Evolutionary conservation across 1,139 yeast species (phyloP).

Genomic region (Geotrichum australiense): DNA sequence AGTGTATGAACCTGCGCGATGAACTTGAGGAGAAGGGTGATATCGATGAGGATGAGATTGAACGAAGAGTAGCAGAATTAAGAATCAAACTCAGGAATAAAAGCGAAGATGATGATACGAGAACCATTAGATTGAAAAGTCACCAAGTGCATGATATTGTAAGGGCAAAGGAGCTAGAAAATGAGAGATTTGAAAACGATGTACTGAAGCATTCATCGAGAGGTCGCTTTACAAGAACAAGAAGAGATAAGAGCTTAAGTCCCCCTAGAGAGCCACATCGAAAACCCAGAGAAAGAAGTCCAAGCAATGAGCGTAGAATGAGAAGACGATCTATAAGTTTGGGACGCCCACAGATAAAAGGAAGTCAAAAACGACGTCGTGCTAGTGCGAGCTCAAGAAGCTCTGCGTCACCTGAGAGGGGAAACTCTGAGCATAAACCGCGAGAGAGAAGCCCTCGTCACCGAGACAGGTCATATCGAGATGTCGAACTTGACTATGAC

Average conservation of each 20-base stretch:
- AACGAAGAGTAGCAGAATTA: slow-evolving; percentile 29
- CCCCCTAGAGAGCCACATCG: slow-evolving; percentile 10
- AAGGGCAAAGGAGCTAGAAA: slow-evolving; percentile 20
- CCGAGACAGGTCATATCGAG: slow-evolving; percentile 9
- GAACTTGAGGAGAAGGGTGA: slow-evolving; percentile 16
- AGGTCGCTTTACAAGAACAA: slow-evolving; percentile 1
- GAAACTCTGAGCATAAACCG: not conserved
- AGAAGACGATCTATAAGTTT: slow-evolving; percentile 1
- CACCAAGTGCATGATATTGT: slow-evolving; percentile 23
- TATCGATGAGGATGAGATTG: slow-evolving; percentile 23
- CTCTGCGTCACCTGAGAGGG: slow-evolving; percentile 8
- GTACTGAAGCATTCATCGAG: slow-evolving; percentile 9
- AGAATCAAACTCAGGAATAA: slow-evolving; percentile 23
- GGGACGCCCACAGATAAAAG: not conserved
- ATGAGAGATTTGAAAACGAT: slow-evolving; percentile 21
- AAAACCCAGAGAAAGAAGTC: slow-evolving; percentile 6
- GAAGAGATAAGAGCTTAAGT: slow-evolving; percentile 13
- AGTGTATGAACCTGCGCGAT: slow-evolving; percentile 51
- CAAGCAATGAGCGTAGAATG: slow-evolving; percentile 9
- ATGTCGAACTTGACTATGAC: slow-evolving; percentile 12
- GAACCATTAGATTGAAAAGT: slow-evolving; percentile 8
- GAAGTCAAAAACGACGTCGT: not conserved
- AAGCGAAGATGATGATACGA: slow-evolving; percentile 9
- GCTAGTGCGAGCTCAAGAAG: slow-evolving; percentile 1
- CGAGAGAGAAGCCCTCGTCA: slow-evolving; percentile 12